These are phyloP conservation scores for Cercophora newfieldiana DNA, from an alignment of 495 filamentous ascomycete genomes.

Conservation along the genomic window DNA sequence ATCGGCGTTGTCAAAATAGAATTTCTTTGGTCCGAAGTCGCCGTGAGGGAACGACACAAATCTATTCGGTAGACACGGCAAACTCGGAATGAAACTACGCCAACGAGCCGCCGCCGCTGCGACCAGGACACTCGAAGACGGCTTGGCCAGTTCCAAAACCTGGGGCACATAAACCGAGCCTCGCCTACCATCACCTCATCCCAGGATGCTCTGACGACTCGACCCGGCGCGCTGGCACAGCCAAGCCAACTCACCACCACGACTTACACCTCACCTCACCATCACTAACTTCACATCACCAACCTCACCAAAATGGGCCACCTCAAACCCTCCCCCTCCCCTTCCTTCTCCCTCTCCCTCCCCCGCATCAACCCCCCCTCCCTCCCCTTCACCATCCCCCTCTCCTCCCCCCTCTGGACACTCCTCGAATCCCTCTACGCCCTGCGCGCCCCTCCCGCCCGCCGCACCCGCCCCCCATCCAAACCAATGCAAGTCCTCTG, in stretches of 20 bases:
- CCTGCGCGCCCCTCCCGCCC: conserved; percentile 14
- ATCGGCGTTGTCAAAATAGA: neutral
- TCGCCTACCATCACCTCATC: conserved; percentile 16
- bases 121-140: neutral
- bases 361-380: neutral
- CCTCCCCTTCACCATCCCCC: conserved; percentile 8
- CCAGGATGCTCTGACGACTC: neutral
- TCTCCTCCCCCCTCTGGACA: conserved; percentile 27
- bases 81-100: neutral
- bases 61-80: neutral
- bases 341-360: neutral
- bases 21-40: neutral
- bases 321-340: neutral
- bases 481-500: conserved; percentile 66
- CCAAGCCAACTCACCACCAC: neutral
- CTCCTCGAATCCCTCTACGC: conserved; percentile 32
- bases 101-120: neutral
- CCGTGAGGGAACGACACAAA: neutral
- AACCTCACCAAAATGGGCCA: conserved; percentile 12
- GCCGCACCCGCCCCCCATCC: conserved; percentile 42
- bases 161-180: conserved; percentile 14
- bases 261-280: neutral
- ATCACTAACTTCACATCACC: neutral
- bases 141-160: neutral
- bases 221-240: conserved; percentile 6